phyloP scores from a whole-genome alignment of 768 basidiomycete species.

The Boletus reticulatus region DNA sequence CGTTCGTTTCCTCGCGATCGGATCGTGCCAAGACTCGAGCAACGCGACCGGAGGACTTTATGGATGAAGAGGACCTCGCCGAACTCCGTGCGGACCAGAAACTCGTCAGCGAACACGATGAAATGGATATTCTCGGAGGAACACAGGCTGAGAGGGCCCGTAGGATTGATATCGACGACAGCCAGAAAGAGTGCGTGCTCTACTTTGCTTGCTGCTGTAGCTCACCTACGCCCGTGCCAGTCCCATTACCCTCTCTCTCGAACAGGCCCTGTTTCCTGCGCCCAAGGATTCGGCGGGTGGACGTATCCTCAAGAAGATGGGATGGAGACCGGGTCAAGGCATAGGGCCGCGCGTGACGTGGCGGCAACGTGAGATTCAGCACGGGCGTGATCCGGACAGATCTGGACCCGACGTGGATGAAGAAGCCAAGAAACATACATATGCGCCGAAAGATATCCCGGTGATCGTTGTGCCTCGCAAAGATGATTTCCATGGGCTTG shows the following conservation, averaged over 20 bases:
- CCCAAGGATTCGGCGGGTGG: slow-evolving; percentile 81
- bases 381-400: slow-evolving; percentile 43
- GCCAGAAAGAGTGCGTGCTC: slow-evolving; percentile 35
- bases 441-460: slow-evolving; percentile 78
- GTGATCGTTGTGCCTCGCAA: slow-evolving; percentile 63
- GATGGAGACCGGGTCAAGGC: slow-evolving; percentile 91
- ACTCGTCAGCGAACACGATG: slow-evolving; percentile 76
- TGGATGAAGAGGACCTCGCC: slow-evolving; percentile 97
- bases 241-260: slow-evolving; percentile 59
- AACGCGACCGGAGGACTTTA: slow-evolving; percentile 85
- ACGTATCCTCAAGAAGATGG: slow-evolving; percentile 89
- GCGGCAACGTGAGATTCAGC: slow-evolving; percentile 70
- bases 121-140: slow-evolving; percentile 66
- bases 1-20: slow-evolving; percentile 85
- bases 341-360: slow-evolving; percentile 87
- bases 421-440: slow-evolving; percentile 84
- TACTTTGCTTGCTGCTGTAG: background rate
- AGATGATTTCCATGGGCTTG: slow-evolving; percentile 78
- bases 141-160: slow-evolving; percentile 45
- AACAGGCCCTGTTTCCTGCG: slow-evolving; percentile 66
- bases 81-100: slow-evolving; percentile 72
- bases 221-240: slow-evolving; percentile 36
- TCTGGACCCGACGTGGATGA: slow-evolving; percentile 59
- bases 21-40: slow-evolving; percentile 63
- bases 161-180: slow-evolving; percentile 37